Evolutionary conservation across 2,329 filamentous ascomycete genomes (phyloP).

Genomic region (Nemania sp.): DNA sequence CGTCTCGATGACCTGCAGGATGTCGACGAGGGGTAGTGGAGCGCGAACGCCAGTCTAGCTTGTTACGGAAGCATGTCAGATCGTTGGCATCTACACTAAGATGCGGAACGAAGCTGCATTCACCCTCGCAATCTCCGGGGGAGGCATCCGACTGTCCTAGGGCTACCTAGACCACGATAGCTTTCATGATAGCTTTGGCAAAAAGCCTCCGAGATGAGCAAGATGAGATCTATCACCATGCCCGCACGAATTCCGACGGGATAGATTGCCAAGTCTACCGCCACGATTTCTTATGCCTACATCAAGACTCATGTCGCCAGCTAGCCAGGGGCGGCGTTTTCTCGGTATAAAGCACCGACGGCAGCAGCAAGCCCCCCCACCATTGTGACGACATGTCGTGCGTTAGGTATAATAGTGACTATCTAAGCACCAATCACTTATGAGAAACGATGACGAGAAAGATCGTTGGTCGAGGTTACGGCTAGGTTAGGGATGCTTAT

Average conservation of each 20-base stretch:
- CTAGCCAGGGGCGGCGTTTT: neutral
- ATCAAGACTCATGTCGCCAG: neutral
- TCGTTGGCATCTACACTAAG: neutral
- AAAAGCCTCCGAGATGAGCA: neutral
- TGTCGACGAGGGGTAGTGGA: neutral
- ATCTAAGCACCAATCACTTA: neutral
- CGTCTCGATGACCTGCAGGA: constrained; percentile 22
- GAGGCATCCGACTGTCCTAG: neutral
- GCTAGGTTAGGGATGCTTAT: neutral
- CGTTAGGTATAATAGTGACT: neutral
- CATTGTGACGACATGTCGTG: neutral
- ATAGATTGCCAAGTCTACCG: too few species aligned
- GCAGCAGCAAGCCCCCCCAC: neutral
- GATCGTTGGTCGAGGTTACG: neutral
- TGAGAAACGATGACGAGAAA: constrained; percentile 10
- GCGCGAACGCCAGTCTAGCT: neutral
- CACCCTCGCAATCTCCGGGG: neutral
- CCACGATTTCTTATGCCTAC: neutral
- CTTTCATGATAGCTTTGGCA: neutral
- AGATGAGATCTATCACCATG: too few species aligned
- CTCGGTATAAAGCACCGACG: neutral
- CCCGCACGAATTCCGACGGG: neutral
- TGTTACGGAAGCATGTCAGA: neutral
- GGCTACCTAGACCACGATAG: neutral
- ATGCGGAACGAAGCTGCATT: neutral